A percentile compares a stretch with the other conserved stretches of the same genome.
These are phyloP conservation scores for Clohesyomyces aquaticus DNA, from an alignment of 495 filamentous ascomycete species.

Conservation along the genomic window DNA sequence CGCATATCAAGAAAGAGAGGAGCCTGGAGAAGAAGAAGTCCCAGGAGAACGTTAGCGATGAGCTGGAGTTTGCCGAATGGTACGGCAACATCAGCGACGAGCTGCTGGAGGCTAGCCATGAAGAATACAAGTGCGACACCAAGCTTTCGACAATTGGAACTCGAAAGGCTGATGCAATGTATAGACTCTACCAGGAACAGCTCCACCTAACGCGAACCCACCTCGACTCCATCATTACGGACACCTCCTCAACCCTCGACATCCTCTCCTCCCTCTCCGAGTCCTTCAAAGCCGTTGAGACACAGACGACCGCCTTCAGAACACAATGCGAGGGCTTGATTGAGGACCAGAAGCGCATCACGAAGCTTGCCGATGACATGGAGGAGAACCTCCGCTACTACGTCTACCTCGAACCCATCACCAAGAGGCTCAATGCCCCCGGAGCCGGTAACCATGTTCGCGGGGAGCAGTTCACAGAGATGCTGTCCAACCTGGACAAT, in stretches of 20 bases:
- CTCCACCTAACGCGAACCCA: constrained; percentile 77
- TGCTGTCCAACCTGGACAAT: constrained; percentile 79
- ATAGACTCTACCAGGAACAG: constrained; percentile 77
- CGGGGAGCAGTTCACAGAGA: constrained; percentile 78
- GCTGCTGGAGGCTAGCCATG: constrained; percentile 78
- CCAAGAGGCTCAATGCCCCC: constrained; percentile 86
- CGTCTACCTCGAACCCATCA: constrained; percentile 86
- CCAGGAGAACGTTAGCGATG: constrained; percentile 44
- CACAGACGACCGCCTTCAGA: constrained; percentile 87
- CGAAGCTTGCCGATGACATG: constrained; percentile 76
- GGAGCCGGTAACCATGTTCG: constrained; percentile 82
- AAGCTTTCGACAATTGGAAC: too few species aligned
- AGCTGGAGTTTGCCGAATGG: constrained; percentile 66
- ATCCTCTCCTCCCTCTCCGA: constrained; percentile 75
- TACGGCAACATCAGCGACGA: constrained; percentile 65
- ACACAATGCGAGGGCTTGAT: constrained; percentile 87
- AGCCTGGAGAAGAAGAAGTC: constrained; percentile 47
- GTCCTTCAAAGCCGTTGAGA: constrained; percentile 83
- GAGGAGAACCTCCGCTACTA: constrained; percentile 88
- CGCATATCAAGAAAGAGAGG: constrained; percentile 56
- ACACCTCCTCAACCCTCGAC: constrained; percentile 71
- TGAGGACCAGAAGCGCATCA: constrained; percentile 74
- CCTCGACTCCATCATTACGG: constrained; percentile 75
- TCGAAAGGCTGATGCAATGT: neutral
- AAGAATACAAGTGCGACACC: constrained; percentile 82